phyloP scores from a whole-genome alignment of 805 yeast species.

The Lipomyces orientalis region DNA sequence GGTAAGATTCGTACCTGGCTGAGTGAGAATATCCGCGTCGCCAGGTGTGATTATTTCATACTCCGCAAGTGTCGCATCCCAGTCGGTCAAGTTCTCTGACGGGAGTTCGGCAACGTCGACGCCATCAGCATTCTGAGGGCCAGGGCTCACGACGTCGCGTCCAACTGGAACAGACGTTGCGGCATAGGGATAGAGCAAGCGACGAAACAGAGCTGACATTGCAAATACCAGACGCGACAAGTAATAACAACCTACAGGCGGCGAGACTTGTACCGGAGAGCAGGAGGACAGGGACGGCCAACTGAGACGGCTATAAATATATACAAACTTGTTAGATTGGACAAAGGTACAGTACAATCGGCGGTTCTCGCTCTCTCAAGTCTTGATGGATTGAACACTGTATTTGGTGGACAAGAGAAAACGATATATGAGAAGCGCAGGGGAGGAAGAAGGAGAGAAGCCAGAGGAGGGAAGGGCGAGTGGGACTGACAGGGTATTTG shows the following conservation, averaged over 20 bases:
- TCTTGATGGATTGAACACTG: background rate
- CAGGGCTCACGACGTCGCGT: background rate
- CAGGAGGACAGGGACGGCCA: background rate
- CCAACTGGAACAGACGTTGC: conserved; percentile 9
- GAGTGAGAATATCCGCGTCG: conserved; percentile 23
- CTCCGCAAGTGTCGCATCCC: conserved; percentile 4
- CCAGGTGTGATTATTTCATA: conserved; percentile 17
- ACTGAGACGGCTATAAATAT: background rate
- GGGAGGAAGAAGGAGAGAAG: conserved; percentile 1
- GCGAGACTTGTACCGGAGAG: background rate
- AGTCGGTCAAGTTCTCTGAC: background rate
- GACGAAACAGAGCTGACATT: conserved; percentile 17
- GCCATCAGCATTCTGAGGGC: conserved; percentile 11
- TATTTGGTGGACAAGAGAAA: background rate
- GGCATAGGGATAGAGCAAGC: conserved; percentile 9
- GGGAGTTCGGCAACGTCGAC: background rate
- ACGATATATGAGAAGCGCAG: background rate
- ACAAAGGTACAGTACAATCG: background rate
- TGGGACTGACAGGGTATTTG: conserved; percentile 7
- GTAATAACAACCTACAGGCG: background rate
- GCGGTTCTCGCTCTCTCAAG: conserved; percentile 3
- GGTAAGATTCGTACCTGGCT: background rate
- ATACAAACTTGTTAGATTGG: background rate
- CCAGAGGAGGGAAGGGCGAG: conserved; percentile 7
- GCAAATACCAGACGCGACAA: background rate